phyloP scores from a whole-genome alignment of 495 filamentous ascomycete genomes.

The Durotheca rogersii region DNA sequence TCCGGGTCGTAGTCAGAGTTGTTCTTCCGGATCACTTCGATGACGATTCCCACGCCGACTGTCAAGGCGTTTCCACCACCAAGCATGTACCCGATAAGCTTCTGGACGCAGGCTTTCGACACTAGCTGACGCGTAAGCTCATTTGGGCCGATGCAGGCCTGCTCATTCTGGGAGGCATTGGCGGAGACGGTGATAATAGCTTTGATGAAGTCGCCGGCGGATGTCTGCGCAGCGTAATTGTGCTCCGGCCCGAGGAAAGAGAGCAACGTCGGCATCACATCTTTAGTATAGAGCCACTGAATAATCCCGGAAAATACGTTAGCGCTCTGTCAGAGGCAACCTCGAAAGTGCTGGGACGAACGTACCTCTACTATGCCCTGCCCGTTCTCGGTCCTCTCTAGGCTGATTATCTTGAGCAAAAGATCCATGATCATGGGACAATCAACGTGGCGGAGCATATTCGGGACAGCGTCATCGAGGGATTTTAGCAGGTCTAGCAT shows the following conservation, averaged over 20 bases:
- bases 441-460: slow-evolving; percentile 92
- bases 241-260: slow-evolving; percentile 83
- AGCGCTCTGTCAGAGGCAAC: neutral
- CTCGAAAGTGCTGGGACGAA: neutral
- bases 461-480: slow-evolving; percentile 73
- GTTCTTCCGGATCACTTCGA: slow-evolving; percentile 98
- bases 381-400: slow-evolving; percentile 89
- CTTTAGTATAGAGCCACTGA: slow-evolving; percentile 90
- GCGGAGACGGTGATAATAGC: slow-evolving; percentile 98
- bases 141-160: slow-evolving; percentile 96
- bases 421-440: slow-evolving; percentile 99
- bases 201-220: slow-evolving; percentile 96
- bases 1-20: slow-evolving; percentile 99
- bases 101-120: slow-evolving; percentile 79
- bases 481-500: slow-evolving; percentile 89
- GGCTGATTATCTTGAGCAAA: slow-evolving; percentile 92
- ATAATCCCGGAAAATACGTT: slow-evolving; percentile 27
- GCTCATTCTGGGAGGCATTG: slow-evolving; percentile 96
- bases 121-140: slow-evolving; percentile 94
- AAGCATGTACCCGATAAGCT: slow-evolving; percentile 86
- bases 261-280: slow-evolving; percentile 85
- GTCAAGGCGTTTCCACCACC: slow-evolving; percentile 91
- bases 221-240: slow-evolving; percentile 85
- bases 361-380: slow-evolving; percentile 90
- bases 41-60: slow-evolving; percentile 95